phyloP scores from a whole-genome alignment of 345 rosid species.

The Salix viminalis region DNA sequence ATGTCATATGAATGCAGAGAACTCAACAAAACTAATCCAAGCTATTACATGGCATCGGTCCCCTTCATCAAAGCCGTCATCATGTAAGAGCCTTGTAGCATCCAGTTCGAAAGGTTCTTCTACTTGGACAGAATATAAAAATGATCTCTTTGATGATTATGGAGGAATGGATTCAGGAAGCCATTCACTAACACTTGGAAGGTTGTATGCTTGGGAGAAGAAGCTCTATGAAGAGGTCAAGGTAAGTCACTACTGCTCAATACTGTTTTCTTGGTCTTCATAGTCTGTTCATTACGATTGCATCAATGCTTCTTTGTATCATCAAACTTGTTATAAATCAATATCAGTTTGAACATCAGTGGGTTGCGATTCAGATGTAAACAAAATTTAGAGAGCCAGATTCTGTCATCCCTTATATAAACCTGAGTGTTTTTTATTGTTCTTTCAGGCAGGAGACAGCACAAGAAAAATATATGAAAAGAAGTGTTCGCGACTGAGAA shows the following conservation, averaged over 20 bases:
- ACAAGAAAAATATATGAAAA: constrained; percentile 53
- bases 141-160: constrained; percentile 56
- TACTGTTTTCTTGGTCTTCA: neutral
- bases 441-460: constrained; percentile 54
- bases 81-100: constrained; percentile 65
- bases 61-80: constrained; percentile 41
- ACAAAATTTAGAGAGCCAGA: no score
- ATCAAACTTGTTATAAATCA: neutral
- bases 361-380: neutral
- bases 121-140: constrained; percentile 50
- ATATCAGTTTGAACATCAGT: neutral
- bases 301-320: neutral
- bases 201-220: constrained; percentile 76
- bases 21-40: constrained; percentile 52
- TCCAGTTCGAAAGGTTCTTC: constrained; percentile 48
- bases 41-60: constrained; percentile 62
- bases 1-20: constrained; percentile 37
- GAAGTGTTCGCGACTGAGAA: constrained; percentile 50
- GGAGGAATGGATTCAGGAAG: constrained; percentile 78
- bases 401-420: neutral
- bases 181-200: constrained; percentile 58
- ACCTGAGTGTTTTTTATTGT: neutral
- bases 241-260: constrained; percentile 25
- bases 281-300: neutral
- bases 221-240: constrained; percentile 70